Conservation (phyloP, 495 filamentous ascomycete genomes). For the Patellaria atrata region DNA sequence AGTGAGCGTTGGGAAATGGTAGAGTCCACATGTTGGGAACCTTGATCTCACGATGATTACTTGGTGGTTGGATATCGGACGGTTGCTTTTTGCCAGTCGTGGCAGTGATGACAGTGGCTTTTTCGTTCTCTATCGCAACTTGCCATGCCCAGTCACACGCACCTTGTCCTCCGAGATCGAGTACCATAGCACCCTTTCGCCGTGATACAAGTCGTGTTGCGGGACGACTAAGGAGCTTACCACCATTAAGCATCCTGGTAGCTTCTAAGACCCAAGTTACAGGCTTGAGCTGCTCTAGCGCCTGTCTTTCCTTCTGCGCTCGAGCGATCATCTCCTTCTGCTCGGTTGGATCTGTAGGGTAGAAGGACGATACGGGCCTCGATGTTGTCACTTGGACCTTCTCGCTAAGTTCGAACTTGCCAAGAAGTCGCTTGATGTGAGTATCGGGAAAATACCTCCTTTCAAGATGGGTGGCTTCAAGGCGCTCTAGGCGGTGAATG, state of each 20-base stretch:
- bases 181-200: conserved; percentile 44
- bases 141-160: conserved; percentile 94
- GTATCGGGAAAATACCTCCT: conserved; percentile 37
- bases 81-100: conserved; percentile 35
- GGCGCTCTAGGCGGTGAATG: conserved; percentile 66
- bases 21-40: conserved; percentile 62
- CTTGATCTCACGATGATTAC: conserved; percentile 70
- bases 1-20: conserved; percentile 77
- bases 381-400: conserved; percentile 35
- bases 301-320: conserved; percentile 61
- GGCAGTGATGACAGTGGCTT: conserved; percentile 75
- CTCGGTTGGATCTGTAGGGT: conserved; percentile 29
- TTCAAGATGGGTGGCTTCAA: conserved; percentile 75
- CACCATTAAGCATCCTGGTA: conserved; percentile 61
- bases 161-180: conserved; percentile 78
- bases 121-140: conserved; percentile 66
- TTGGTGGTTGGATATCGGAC: conserved; percentile 57
- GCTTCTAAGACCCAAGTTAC: conserved; percentile 73
- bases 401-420: conserved; percentile 54
- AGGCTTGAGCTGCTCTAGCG: conserved; percentile 56
- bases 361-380: conserved; percentile 25
- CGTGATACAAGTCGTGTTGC: conserved; percentile 42
- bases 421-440: conserved; percentile 49
- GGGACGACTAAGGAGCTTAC: conserved; percentile 64
- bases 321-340: conserved; percentile 43